phyloP scores from a whole-genome alignment of 2,329 filamentous ascomycete species.

The Harringtonia lauricola region DNA sequence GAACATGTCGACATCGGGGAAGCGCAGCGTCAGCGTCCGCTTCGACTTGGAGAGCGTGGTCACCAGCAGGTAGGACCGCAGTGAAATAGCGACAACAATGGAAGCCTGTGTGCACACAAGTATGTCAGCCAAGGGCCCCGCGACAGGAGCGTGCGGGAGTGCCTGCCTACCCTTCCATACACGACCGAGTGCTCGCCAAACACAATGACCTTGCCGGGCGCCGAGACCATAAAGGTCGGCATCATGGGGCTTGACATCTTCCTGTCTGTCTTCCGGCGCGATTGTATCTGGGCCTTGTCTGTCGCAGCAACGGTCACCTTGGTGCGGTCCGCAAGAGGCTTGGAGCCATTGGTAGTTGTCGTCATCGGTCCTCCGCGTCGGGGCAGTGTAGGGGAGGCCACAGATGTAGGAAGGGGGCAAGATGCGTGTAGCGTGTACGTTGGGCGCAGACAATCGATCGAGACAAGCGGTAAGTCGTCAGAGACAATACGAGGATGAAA shows the following conservation, averaged over 20 bases:
- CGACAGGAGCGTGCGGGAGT: neutral
- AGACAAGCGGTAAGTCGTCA: neutral
- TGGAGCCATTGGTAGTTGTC: constrained; percentile 12
- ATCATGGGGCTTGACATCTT: constrained; percentile 58
- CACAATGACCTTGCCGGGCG: constrained; percentile 95
- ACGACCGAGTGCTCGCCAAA: constrained; percentile 98
- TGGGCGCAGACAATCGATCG: too few species aligned
- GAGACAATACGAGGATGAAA: neutral
- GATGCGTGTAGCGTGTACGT: too few species aligned
- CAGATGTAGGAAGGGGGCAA: too few species aligned
- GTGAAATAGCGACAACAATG: constrained; percentile 87
- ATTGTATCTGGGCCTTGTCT: constrained; percentile 21
- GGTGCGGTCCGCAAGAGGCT: constrained; percentile 12
- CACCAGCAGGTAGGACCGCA: constrained; percentile 93
- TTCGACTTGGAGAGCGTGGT: constrained; percentile 88
- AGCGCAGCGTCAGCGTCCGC: constrained; percentile 76
- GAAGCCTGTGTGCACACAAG: constrained; percentile 49
- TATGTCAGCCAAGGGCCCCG: neutral
- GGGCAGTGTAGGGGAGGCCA: neutral
- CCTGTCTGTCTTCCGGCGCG: constrained; percentile 28
- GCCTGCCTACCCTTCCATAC: constrained; percentile 64
- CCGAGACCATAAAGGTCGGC: constrained; percentile 94
- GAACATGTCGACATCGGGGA: constrained; percentile 79
- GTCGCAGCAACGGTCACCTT: constrained; percentile 13
- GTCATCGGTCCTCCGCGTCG: constrained; percentile 7